These are phyloP conservation scores for sunflower (Helianthus annuus) DNA, from an alignment of 129 eudicot genomes.

Conservation along the genomic window DNA sequence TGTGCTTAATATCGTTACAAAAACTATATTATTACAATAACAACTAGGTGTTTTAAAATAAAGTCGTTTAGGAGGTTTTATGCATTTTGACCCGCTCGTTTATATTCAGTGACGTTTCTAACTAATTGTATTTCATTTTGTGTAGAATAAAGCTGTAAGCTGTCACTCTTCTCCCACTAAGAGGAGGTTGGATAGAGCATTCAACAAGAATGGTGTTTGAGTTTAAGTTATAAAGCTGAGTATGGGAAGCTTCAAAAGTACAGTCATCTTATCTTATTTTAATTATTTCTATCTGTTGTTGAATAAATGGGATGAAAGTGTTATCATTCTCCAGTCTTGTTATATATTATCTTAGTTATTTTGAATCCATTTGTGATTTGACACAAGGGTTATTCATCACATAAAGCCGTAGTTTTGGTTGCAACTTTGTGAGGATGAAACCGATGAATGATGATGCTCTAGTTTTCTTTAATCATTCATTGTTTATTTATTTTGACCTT, in stretches of 20 bases:
- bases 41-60: neutral
- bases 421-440: too few relatives aligned
- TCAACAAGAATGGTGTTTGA: slow-evolving; percentile 37
- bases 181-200: slow-evolving; percentile 53
- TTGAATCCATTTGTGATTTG: slow-evolving; percentile 6
- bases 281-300: slow-evolving; percentile 6
- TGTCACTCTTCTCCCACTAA: slow-evolving; percentile 54
- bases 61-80: neutral
- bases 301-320: slow-evolving; percentile 31
- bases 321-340: slow-evolving; percentile 27
- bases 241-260: slow-evolving; percentile 17
- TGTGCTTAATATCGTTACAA: neutral
- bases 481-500: neutral
- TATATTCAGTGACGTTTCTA: slow-evolving; percentile 8
- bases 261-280: slow-evolving; percentile 11
- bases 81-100: neutral
- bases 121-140: slow-evolving; percentile 3
- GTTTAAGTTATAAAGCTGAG: slow-evolving; percentile 4
- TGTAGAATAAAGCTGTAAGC: slow-evolving; percentile 45
- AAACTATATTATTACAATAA: neutral
- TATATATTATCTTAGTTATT: slow-evolving; percentile 6
- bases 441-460: neutral
- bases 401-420: neutral
- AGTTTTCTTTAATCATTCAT: neutral
- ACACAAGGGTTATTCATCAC: neutral